Conservation (phyloP, 2,329 filamentous ascomycete species). For the Fusarium liriodendri region DNA sequence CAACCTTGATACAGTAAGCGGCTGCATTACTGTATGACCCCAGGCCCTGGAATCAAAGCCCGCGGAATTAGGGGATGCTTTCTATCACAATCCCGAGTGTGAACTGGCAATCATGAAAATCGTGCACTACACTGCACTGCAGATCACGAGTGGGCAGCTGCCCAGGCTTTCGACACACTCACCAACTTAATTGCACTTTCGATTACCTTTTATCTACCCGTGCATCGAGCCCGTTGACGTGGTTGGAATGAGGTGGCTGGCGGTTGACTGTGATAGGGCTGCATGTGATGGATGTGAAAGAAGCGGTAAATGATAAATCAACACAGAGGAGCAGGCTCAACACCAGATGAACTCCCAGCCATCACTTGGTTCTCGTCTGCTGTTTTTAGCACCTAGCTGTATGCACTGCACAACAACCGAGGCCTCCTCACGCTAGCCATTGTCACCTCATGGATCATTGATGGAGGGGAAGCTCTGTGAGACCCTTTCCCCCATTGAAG, state of each 20-base stretch:
- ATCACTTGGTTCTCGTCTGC: background rate
- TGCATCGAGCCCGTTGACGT: background rate
- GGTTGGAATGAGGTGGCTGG: constrained; percentile 19
- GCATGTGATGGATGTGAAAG: constrained; percentile 30
- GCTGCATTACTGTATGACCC: background rate
- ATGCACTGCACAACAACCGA: constrained; percentile 13
- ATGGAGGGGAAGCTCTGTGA: constrained; percentile 2
- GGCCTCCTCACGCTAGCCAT: background rate
- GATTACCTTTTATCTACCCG: background rate
- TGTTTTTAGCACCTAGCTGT: constrained; percentile 8
- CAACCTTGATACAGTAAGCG: background rate
- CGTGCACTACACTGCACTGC: background rate
- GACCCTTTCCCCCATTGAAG: background rate
- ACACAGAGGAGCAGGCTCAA: background rate
- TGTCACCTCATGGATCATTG: constrained; percentile 9
- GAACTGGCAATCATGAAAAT: background rate
- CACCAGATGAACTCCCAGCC: constrained; percentile 4
- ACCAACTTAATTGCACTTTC: background rate
- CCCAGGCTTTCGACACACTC: background rate
- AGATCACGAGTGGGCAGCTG: background rate
- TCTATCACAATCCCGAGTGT: background rate
- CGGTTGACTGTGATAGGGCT: constrained; percentile 3
- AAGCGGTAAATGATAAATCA: constrained; percentile 2
- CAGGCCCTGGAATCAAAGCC: background rate
- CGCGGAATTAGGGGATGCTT: background rate